These are phyloP conservation scores for Russula vinacea DNA, from an alignment of 768 basidiomycete species.

Conservation along the genomic window DNA sequence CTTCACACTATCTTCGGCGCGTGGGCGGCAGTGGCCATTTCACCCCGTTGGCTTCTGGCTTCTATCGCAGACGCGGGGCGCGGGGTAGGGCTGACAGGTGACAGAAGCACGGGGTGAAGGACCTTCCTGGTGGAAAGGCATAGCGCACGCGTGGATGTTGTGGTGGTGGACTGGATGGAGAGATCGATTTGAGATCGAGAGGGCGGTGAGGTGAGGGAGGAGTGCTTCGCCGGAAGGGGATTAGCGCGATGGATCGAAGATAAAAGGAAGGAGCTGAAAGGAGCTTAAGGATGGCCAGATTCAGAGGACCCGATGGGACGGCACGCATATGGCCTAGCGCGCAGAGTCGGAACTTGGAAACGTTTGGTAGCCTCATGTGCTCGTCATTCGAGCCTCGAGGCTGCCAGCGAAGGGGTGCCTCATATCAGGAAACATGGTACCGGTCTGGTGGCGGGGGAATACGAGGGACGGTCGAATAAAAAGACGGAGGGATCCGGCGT, in stretches of 20 bases:
- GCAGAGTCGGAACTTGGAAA: constrained; percentile 18
- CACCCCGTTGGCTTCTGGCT: constrained; percentile 1
- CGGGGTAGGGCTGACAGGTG: constrained; percentile 25
- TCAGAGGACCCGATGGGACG: constrained; percentile 4
- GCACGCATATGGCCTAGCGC: no score
- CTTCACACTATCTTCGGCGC: constrained; percentile 8
- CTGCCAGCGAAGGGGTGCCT: background rate
- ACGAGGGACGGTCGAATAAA: constrained; percentile 5
- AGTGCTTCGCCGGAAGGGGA: constrained; percentile 4
- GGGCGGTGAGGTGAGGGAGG: background rate
- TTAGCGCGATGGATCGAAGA: constrained; percentile 22
- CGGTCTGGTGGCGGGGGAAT: background rate
- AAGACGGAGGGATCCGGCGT: constrained; percentile 21
- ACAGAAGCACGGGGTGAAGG: constrained; percentile 1
- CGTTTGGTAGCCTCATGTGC: constrained; percentile 25
- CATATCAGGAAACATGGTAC: background rate
- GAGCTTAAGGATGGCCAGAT: constrained; percentile 17
- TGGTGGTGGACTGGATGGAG: background rate
- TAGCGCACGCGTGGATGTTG: background rate
- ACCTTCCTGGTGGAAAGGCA: background rate
- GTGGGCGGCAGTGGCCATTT: constrained; percentile 17
- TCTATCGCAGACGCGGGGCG: constrained; percentile 13
- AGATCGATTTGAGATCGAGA: constrained; percentile 8
- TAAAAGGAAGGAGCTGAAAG: constrained; percentile 10
- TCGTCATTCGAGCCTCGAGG: constrained; percentile 7